Conservation (phyloP, 2,329 filamentous ascomycete species). For the Thelonectria rubi region DNA sequence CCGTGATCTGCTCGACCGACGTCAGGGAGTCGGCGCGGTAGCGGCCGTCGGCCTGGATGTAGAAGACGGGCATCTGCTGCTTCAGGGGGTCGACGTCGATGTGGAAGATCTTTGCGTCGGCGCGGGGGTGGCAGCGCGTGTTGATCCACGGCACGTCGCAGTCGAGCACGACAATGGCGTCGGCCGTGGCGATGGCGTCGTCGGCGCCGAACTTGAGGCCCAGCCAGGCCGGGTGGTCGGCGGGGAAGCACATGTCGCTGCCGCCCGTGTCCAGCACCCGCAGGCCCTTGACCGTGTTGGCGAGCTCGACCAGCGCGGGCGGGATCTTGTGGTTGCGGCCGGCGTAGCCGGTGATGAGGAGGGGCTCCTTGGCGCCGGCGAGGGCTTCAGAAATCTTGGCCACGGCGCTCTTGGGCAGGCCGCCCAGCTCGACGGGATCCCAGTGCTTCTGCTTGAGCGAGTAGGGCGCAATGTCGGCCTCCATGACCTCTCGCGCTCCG, state of each 20-base stretch:
- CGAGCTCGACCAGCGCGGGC: constrained; percentile 70
- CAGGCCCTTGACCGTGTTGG: constrained; percentile 72
- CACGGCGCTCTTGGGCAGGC: constrained; percentile 61
- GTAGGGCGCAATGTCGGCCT: constrained; percentile 82
- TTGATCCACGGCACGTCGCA: constrained; percentile 95
- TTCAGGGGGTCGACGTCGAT: constrained; percentile 73
- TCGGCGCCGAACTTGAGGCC: constrained; percentile 80
- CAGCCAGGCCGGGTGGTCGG: constrained; percentile 72
- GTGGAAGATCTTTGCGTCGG: constrained; percentile 66
- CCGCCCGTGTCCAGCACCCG: constrained; percentile 80
- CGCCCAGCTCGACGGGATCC: constrained; percentile 75
- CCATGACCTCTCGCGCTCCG: constrained; percentile 83
- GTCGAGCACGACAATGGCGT: constrained; percentile 85
- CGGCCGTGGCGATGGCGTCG: constrained; percentile 76
- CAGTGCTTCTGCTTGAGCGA: constrained; percentile 73
- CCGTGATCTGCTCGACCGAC: constrained; percentile 74
- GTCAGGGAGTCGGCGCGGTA: constrained; percentile 73
- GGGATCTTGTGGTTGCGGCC: constrained; percentile 74
- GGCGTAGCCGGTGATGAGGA: constrained; percentile 76
- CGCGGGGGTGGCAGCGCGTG: constrained; percentile 70
- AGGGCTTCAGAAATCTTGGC: constrained; percentile 70
- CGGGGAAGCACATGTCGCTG: constrained; percentile 84
- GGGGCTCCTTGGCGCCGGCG: constrained; percentile 69
- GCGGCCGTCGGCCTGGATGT: constrained; percentile 71
- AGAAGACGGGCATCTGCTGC: constrained; percentile 78